Percentiles rank a stretch among this genome's conserved stretches.
Conservation (phyloP, 2,329 filamentous ascomycete species). For the Xylariales sp. region DNA sequence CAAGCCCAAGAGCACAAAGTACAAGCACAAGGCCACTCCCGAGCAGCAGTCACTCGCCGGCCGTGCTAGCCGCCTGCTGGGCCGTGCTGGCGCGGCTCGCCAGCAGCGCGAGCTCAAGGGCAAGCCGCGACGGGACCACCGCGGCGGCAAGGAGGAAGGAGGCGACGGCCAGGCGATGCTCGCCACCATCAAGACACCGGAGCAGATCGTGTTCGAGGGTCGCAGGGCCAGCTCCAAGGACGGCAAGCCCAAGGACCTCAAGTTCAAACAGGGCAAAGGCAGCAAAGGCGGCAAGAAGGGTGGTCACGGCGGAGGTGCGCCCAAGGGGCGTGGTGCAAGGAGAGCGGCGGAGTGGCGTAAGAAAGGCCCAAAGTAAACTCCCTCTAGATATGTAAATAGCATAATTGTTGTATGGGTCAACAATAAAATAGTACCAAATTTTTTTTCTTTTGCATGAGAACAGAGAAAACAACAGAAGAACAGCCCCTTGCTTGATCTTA, state of each 20-base stretch:
- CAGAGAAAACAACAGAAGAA: no score
- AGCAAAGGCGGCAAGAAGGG: conserved; percentile 41
- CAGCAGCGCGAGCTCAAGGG: conserved; percentile 30
- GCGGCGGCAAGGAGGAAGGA: conserved; percentile 6
- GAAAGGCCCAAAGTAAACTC: conserved; percentile 18
- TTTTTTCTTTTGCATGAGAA: no score
- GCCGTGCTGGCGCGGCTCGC: conserved; percentile 58
- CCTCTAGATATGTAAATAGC: no score
- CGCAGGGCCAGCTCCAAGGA: conserved; percentile 66
- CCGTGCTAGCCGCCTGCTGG: conserved; percentile 70
- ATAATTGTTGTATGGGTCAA: no score
- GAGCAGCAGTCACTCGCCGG: conserved; percentile 68
- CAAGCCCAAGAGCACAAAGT: conserved; percentile 42
- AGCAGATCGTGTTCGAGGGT: conserved; percentile 77
- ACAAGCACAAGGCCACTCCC: conserved; percentile 66
- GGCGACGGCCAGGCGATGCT: conserved; percentile 12
- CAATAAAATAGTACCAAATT: no score
- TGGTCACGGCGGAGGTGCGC: conserved; percentile 10
- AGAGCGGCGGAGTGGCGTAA: conserved; percentile 28
- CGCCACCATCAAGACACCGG: conserved; percentile 51
- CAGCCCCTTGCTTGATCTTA: no score
- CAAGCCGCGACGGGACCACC: conserved; percentile 16
- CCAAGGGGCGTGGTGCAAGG: conserved; percentile 23
- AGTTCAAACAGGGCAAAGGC: conserved; percentile 48
- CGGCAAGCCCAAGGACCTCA: conserved; percentile 59